Base-by-base conservation (phyloP, 2,329 filamentous ascomycete species). In the Cladosporium sp. region DNA sequence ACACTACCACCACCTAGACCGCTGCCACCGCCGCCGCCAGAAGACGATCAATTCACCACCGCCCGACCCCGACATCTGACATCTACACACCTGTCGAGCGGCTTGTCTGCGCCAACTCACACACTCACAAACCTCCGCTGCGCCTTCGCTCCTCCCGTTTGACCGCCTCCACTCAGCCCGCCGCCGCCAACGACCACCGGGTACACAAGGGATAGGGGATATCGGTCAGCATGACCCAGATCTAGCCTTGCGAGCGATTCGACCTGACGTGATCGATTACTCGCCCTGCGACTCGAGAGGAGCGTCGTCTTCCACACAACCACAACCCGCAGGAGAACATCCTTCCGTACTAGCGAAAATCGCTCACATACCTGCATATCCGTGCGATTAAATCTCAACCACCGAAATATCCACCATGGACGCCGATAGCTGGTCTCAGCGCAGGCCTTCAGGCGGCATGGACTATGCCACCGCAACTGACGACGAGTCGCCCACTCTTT, bases 401-500 rank as follows among this genome's bases (percentile, higher is more conserved):
- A 33, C 52, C 28, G 11, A 33, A 50, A 8, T 2, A n/a, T 6
- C 44, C 21, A 65, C 18, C 8, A 66, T 66, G 65, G 65, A 63
- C 21, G 65, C 44, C 26, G 59, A 59, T 21, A 59, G 44, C 52
- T 73, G 71, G 70, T 65, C 55, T 46, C 50, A 56, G 53, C 66
- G 70, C 29, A 67, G 72, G 21, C 72, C 72, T 21, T 69, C 68
- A 6, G 70, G 68, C 35, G 73, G 59, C 67, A 72, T 75, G 69
- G 72, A 75, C 66, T 75, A 74, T 66, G 69, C 69, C 14, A 69
- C 72, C 11, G 62, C 71, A 3, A 66, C 66, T 53, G 64, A 70
- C 55, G 66, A 69, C 35, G 69, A 73, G 50, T 62, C 67, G 53
- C 70, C 70, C 28, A 67, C 70, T 26, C 70, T 76, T n/a, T 68